Base-by-base conservation (phyloP, 352 stramenopile species). In the Phytophthora sojae region DNA sequence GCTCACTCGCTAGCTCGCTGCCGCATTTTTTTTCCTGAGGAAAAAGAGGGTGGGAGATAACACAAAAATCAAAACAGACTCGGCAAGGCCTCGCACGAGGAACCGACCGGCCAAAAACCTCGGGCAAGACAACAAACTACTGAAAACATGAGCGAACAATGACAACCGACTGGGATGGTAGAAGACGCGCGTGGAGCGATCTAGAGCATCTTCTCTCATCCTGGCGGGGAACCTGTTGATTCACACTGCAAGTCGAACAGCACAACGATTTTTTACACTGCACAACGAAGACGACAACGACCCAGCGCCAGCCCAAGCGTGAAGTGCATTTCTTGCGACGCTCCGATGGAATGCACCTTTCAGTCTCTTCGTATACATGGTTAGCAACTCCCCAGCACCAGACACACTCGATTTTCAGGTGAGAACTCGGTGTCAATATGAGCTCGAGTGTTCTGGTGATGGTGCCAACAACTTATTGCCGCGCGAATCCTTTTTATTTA, bases 61-160 rank as follows among this genome's bases (percentile, higher is more conserved):
- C 50, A 77, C 63, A 80, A 80, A 80, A 80, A 80, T 77, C 60
- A 75, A 80, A 80, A 80, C 56, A 80, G 58, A 74, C 62, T 64
- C 73, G 56, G 69, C 57, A 65, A 61, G 63, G 54, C 59, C 63
- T 79, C 62, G 19, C 54, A 65, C 32, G 69, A 73, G 64, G 64
- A 76, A 73, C 39, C 55, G 54, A 51, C 64, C 32, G 47, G 52
- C 59, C 44, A 64, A 73, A 73, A 67, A 37, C 64, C 39, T 74
- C 50, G 45, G 57, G 44, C 63, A 57, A 64, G 59, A 68, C 59
- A 68, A 71, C 25, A 73, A 67, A 67, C 57, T 60, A 75, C 67
- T 67, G 61, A 73, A 67, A 78, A 66, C 58, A 71, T 75, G 60
- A 70, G 53, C 54, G 57, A 73, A 73, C 58, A 66, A 67, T 69